Conservation (phyloP, 352 stramenopile genomes). For the Phytophthora pini region DNA sequence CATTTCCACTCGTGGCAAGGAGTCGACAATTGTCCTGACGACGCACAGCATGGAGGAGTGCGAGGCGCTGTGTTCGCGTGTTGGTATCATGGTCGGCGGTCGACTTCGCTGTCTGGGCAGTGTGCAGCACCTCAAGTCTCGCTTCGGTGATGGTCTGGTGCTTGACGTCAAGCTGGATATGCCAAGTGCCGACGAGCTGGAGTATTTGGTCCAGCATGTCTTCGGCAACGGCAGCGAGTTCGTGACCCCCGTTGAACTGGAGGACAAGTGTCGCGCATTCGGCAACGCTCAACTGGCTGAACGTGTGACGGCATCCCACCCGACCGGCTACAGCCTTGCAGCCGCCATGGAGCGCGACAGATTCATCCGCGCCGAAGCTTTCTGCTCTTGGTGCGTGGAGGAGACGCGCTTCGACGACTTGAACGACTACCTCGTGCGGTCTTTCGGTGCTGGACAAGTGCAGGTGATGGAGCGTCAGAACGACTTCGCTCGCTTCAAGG, state of each 20-base stretch:
- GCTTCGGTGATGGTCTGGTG: slow-evolving; percentile 68
- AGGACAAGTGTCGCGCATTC: slow-evolving; percentile 47
- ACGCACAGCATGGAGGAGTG: slow-evolving; percentile 87
- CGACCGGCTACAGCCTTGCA: slow-evolving; percentile 66
- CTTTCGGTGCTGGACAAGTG: slow-evolving; percentile 29
- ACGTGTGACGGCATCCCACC: slow-evolving; percentile 46
- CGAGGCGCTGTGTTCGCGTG: slow-evolving; percentile 73
- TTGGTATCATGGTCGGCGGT: slow-evolving; percentile 91
- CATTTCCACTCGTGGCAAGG: slow-evolving; percentile 60
- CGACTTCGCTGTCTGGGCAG: slow-evolving; percentile 70
- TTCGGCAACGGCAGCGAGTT: slow-evolving; percentile 34
- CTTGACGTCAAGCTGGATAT: slow-evolving; percentile 54
- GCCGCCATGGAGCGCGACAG: slow-evolving; percentile 51
- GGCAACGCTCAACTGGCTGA: slow-evolving; percentile 42
- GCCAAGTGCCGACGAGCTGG: slow-evolving; percentile 31
- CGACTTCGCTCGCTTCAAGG: slow-evolving; percentile 52
- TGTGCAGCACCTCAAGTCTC: slow-evolving; percentile 93
- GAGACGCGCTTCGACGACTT: slow-evolving; percentile 53
- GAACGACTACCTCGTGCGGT: slow-evolving; percentile 30
- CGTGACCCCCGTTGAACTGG: slow-evolving; percentile 32
- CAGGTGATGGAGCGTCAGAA: slow-evolving; percentile 62
- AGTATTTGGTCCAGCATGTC: slow-evolving; percentile 18
- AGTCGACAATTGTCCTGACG: slow-evolving; percentile 83
- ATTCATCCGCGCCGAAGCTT: slow-evolving; percentile 38
- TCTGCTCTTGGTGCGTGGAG: slow-evolving; percentile 65